Percentiles rank a stretch among this genome's conserved stretches.
Conservation (phyloP, 805 yeast genomes). For the Nakazawaea wickerhamii region DNA sequence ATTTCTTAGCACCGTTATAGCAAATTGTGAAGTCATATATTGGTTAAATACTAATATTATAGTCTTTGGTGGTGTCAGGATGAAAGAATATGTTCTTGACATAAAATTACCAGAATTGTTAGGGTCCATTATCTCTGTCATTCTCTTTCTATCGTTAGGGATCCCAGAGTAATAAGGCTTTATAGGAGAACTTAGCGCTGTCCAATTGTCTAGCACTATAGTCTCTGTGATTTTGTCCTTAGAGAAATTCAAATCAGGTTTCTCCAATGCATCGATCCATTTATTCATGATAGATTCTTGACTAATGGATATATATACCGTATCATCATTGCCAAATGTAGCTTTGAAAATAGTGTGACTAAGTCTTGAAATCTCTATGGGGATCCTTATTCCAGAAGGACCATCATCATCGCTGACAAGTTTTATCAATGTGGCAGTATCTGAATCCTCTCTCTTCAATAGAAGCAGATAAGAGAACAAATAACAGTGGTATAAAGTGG, state of each 20-base stretch:
- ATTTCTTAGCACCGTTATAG: constrained; percentile 23
- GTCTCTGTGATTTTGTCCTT: constrained; percentile 22
- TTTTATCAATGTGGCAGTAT: background rate
- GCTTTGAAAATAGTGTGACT: constrained; percentile 14
- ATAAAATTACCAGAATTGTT: background rate
- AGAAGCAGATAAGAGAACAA: constrained; percentile 23
- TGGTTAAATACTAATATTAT: constrained; percentile 26
- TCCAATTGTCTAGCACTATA: constrained; percentile 12
- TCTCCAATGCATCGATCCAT: constrained; percentile 26
- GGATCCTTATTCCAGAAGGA: background rate
- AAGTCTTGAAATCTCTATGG: constrained; percentile 13
- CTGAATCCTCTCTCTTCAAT: constrained; percentile 8
- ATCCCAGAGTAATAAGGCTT: background rate
- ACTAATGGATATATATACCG: constrained; percentile 10
- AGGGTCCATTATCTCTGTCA: background rate
- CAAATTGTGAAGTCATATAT: constrained; percentile 16
- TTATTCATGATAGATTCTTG: constrained; percentile 19
- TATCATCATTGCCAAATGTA: background rate
- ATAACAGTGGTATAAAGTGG: constrained; percentile 22
- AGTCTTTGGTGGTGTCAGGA: constrained; percentile 17
- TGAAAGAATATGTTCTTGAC: background rate
- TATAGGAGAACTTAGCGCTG: background rate
- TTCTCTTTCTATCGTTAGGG: background rate
- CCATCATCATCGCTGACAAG: background rate
- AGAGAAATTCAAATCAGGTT: constrained; percentile 20